Base-by-base conservation (phyloP, 1,139 yeast genomes). In the Hemisphaericaspora lyxosophila region DNA sequence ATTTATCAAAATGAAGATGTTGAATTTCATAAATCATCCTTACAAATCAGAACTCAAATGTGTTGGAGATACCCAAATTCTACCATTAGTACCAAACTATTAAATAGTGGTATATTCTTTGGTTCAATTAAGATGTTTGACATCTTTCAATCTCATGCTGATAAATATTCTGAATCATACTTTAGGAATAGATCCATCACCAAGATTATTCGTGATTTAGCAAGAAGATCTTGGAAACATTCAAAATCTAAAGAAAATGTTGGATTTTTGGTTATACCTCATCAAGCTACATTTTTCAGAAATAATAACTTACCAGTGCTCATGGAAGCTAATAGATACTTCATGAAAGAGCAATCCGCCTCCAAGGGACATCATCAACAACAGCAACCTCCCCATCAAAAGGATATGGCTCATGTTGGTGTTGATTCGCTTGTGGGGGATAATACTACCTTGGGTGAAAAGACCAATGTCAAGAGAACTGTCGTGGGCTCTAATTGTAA, bases 211-310 rank as follows among this genome's bases (percentile, higher is more conserved):
- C 78, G 97, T 52, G 96, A 89, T 54, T 62, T 92, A 44, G 94
- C 95, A 3, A 78, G 97, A 59, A 77, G 95, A 49, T 83, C 96
- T 3, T 92, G 98, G 98, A 78, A 75, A 51, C 96, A 89, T 57
- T 70, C 84, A 0, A 54, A 55, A 7, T 55, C 60, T n/a, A 70
- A 72, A 47, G 87, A 80, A 42, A 75, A 82, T 0, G 75, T 86
- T 25, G 82, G 84, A 4, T 69, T 86, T 48, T 70, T 82, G 45
- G 72, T 80, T 30, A 54, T 86, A 35, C 92, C 95, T 2, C 66
- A 73, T 27, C 75, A 78, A 40, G 78, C 86, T 11, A 70, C 78
- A 2, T 89, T 90, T 53, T 74, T 86, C 49, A 75, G 97, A 50
- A 73, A 84, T 36, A 88, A 88, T 57, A 86, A 82, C 53, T 67